Conservation (phyloP, 1,139 yeast species). For the Groenewaldozyma auringiensis region DNA sequence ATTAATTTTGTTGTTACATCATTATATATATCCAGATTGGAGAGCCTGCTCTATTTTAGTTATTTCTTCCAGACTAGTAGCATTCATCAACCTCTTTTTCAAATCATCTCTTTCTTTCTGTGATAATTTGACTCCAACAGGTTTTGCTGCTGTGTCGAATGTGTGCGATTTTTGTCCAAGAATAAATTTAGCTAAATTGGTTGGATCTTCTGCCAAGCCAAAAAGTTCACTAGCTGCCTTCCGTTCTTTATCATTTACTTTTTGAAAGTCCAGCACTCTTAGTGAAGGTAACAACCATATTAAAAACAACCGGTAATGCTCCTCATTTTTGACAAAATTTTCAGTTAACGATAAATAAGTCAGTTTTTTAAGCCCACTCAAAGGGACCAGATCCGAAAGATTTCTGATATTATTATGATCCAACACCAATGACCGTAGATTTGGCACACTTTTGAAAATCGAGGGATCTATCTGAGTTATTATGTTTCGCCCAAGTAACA, state of each 20-base stretch:
- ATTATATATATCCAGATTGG: slow-evolving; percentile 32
- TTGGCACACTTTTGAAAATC: slow-evolving; percentile 36
- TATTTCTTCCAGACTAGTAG: slow-evolving; percentile 66
- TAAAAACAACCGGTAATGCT: slow-evolving; percentile 52
- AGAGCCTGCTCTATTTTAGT: slow-evolving; percentile 56
- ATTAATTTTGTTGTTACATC: too few species aligned
- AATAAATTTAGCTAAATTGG: slow-evolving; percentile 26
- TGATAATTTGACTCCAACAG: slow-evolving; percentile 40
- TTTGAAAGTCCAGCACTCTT: slow-evolving; percentile 57
- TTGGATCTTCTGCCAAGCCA: slow-evolving; percentile 36
- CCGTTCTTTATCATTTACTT: slow-evolving; percentile 52
- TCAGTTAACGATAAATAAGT: slow-evolving; percentile 47
- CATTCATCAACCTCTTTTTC: slow-evolving; percentile 47
- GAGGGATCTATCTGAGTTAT: slow-evolving; percentile 37
- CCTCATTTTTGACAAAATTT: slow-evolving; percentile 51
- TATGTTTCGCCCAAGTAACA: slow-evolving; percentile 55
- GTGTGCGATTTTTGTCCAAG: slow-evolving; percentile 21
- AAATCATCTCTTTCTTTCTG: slow-evolving; percentile 47
- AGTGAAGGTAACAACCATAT: slow-evolving; percentile 60
- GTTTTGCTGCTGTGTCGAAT: slow-evolving; percentile 22
- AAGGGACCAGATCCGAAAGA: slow-evolving; percentile 36
- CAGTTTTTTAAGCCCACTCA: slow-evolving; percentile 35
- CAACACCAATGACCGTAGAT: slow-evolving; percentile 44
- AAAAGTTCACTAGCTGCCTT: slow-evolving; percentile 38
- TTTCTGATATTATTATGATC: slow-evolving; percentile 44